Evolutionary conservation across 345 rosid species (phyloP).

Genomic region (Bretschneidera sinensis): DNA sequence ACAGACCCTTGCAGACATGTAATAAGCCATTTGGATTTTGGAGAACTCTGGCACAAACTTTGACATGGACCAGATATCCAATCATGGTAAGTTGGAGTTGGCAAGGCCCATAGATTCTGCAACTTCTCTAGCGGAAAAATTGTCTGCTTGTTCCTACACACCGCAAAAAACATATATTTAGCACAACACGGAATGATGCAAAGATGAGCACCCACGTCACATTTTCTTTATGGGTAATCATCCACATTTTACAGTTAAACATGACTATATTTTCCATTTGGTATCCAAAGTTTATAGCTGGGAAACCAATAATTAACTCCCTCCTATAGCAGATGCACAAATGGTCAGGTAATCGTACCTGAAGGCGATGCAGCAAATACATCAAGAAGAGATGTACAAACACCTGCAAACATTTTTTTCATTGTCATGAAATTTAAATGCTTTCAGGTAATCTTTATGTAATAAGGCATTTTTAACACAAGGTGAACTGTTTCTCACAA

Average conservation of each 20-base stretch:
- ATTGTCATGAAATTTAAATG: conserved; percentile 13
- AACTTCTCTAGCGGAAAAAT: conserved; percentile 57
- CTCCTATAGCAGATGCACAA: not conserved
- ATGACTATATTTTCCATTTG: too few species aligned
- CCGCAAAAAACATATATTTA: not conserved
- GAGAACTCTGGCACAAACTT: not conserved
- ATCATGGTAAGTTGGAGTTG: conserved; percentile 44
- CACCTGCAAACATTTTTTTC: conserved; percentile 49
- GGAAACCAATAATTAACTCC: not conserved
- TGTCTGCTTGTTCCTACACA: conserved; percentile 77
- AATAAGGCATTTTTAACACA: conserved; percentile 2
- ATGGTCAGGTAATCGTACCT: conserved; percentile 41
- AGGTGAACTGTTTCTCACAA: conserved; percentile 41
- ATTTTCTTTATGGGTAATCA: too few species aligned
- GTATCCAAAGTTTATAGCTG: too few species aligned
- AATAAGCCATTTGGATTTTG: conserved; percentile 5
- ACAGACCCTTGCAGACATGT: conserved; percentile 5
- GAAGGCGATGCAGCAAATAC: conserved; percentile 95
- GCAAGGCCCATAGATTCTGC: conserved; percentile 72
- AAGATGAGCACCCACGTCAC: too few species aligned
- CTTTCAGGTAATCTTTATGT: not conserved
- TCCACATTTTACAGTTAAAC: not conserved
- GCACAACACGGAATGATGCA: not conserved
- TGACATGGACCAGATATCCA: not conserved
- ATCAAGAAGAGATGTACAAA: conserved; percentile 96